Percentiles rank a stretch among this genome's conserved stretches.
Evolutionary conservation across 2,329 filamentous ascomycete genomes (phyloP).

Genomic region (Fusarium solani-melongenae): DNA sequence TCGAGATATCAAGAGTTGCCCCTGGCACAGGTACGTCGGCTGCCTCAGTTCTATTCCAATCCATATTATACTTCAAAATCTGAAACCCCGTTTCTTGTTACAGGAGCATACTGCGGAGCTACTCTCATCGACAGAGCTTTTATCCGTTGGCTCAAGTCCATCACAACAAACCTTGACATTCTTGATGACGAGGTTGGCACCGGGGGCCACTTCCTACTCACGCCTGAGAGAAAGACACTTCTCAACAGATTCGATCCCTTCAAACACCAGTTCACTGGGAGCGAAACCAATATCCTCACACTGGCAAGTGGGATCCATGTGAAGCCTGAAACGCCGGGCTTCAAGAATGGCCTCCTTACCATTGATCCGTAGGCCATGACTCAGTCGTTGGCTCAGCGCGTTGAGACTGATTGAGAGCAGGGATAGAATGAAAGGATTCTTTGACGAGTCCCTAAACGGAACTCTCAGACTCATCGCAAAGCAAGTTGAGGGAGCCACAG

Average conservation of each 20-base stretch:
- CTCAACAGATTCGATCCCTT: not conserved
- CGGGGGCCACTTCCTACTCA: conserved; percentile 1
- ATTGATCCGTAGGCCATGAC: not conserved
- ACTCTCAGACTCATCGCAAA: conserved; percentile 1
- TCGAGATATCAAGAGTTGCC: not conserved
- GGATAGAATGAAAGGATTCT: not conserved
- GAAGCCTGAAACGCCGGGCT: not conserved
- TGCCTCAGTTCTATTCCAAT: too few species aligned
- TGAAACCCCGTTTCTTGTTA: not conserved
- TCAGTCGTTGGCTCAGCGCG: not conserved
- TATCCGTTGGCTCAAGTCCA: not conserved
- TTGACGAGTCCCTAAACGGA: not conserved
- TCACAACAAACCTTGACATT: not conserved
- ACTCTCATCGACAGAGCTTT: not conserved
- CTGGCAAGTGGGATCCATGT: not conserved
- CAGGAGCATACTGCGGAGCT: not conserved
- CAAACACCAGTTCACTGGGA: not conserved
- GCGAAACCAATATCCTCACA: not conserved
- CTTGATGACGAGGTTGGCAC: not conserved
- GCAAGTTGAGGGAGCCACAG: not conserved
- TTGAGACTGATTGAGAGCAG: not conserved
- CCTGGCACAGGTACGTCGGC: not conserved
- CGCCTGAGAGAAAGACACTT: conserved; percentile 1
- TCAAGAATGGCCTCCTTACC: conserved; percentile 1
- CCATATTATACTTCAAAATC: not conserved